Percentiles rank a stretch among this genome's conserved stretches.
Conservation (phyloP, 2,329 filamentous ascomycete species). For the Penicillium sp. region DNA sequence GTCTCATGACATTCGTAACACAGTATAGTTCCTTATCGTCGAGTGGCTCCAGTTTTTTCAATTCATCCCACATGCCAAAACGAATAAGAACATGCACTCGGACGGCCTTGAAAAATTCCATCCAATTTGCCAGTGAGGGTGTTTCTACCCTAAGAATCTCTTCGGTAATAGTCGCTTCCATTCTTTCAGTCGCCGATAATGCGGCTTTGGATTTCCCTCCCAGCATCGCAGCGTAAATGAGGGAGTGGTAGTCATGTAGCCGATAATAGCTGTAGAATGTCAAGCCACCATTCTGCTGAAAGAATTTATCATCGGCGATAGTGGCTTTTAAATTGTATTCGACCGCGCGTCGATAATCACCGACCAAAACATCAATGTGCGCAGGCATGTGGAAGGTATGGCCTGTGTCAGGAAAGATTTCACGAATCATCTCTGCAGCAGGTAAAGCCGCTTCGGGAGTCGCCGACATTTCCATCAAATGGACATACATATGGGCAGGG, state of each 20-base stretch:
- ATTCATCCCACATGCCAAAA: slow-evolving; percentile 70
- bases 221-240: slow-evolving; percentile 76
- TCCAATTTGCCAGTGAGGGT: slow-evolving; percentile 76
- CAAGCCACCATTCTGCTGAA: slow-evolving; percentile 55
- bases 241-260: slow-evolving; percentile 71
- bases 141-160: slow-evolving; percentile 63
- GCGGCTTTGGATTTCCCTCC: slow-evolving; percentile 64
- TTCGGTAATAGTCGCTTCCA: slow-evolving; percentile 65
- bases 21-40: slow-evolving; percentile 63
- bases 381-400: slow-evolving; percentile 76
- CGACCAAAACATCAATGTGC: slow-evolving; percentile 71
- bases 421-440: slow-evolving; percentile 62
- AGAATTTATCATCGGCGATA: slow-evolving; percentile 66
- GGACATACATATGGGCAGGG: slow-evolving; percentile 72
- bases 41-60: slow-evolving; percentile 60
- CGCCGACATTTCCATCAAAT: slow-evolving; percentile 73
- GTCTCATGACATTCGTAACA: slow-evolving; percentile 65
- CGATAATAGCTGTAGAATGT: slow-evolving; percentile 78
- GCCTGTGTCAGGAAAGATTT: slow-evolving; percentile 66
- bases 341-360: slow-evolving; percentile 69
- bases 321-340: slow-evolving; percentile 67
- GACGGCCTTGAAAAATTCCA: slow-evolving; percentile 69
- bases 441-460: slow-evolving; percentile 63
- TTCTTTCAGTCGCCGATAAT: slow-evolving; percentile 57
- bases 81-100: slow-evolving; percentile 69